These are phyloP conservation scores for Cryptosporidium baileyi DNA, from an alignment of 169 alveolate genomes.

Conservation along the genomic window DNA sequence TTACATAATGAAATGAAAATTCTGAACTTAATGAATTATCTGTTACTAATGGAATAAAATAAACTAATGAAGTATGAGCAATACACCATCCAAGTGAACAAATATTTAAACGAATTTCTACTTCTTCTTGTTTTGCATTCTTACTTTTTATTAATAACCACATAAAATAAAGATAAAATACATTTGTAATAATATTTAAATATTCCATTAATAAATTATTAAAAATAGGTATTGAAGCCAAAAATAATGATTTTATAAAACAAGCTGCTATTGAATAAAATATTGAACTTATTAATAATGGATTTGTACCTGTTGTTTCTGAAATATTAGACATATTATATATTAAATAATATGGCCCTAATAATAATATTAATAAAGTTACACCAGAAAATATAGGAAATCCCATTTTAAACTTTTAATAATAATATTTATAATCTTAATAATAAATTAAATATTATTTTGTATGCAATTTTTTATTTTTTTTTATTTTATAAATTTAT, in stretches of 20 bases:
- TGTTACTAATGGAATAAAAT: slow-evolving; percentile 45
- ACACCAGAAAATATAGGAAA: slow-evolving; percentile 63
- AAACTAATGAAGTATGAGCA: slow-evolving; percentile 13
- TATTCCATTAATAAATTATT: neutral
- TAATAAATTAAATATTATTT: neutral
- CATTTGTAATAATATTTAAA: slow-evolving; percentile 24
- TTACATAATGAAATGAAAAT: slow-evolving; percentile 29
- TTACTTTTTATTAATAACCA: slow-evolving; percentile 6
- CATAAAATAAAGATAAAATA: slow-evolving; percentile 13
- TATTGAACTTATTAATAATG: slow-evolving; percentile 28
- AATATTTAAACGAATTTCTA: slow-evolving; percentile 14
- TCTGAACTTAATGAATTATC: slow-evolving; percentile 42
- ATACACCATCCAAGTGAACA: slow-evolving; percentile 48
- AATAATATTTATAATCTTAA: neutral
- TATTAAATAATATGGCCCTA: slow-evolving; percentile 54
- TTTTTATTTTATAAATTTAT: neutral
- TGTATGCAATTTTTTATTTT: neutral
- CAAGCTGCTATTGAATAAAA: slow-evolving; percentile 9
- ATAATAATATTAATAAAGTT: slow-evolving; percentile 1
- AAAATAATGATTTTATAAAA: slow-evolving; percentile 25
- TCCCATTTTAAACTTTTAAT: slow-evolving; percentile 13
- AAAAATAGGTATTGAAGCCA: slow-evolving; percentile 54
- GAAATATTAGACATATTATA: neutral
- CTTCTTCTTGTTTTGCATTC: slow-evolving; percentile 36
- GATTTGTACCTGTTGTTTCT: slow-evolving; percentile 33